Percentiles rank a stretch among this genome's conserved stretches.
These are phyloP conservation scores for Oryza nivara DNA, from an alignment of 176 grass and related monocot genomes.

Conservation along the genomic window DNA sequence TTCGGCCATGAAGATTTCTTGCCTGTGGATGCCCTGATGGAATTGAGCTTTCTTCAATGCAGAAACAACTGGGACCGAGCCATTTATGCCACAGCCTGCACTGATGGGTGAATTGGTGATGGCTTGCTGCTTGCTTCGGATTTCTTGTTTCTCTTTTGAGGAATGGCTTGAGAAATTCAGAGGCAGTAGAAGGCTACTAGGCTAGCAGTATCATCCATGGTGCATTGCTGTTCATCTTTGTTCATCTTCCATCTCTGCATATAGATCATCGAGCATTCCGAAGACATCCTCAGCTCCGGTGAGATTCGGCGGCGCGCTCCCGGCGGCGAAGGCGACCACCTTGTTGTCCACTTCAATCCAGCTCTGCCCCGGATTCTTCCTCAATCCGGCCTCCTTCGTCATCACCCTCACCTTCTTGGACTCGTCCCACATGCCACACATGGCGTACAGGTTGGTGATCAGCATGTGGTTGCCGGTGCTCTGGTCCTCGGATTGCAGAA, in stretches of 20 bases:
- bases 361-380: slow-evolving; percentile 69
- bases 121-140: not conserved
- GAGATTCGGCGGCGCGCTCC: not conserved
- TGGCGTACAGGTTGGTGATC: slow-evolving; percentile 64
- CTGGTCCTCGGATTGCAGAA: slow-evolving; percentile 32
- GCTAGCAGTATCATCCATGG: not conserved
- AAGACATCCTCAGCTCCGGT: slow-evolving; percentile 32
- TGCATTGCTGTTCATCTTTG: slow-evolving; percentile 11
- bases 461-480: slow-evolving; percentile 56
- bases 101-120: not conserved
- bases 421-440: slow-evolving; percentile 61
- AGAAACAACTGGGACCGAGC: not conserved
- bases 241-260: slow-evolving; percentile 40
- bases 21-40: not conserved
- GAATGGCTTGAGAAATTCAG: no score
- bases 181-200: no score
- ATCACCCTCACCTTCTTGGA: slow-evolving; percentile 60
- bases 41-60: not conserved
- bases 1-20: not conserved
- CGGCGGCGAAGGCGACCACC: slow-evolving; percentile 42
- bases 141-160: no score
- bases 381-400: slow-evolving; percentile 56
- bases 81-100: not conserved
- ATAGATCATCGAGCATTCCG: slow-evolving; percentile 37
- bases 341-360: slow-evolving; percentile 61